Base-by-base conservation (phyloP, 2,329 filamentous ascomycete genomes). In the Sordariomycetes sp. region DNA sequence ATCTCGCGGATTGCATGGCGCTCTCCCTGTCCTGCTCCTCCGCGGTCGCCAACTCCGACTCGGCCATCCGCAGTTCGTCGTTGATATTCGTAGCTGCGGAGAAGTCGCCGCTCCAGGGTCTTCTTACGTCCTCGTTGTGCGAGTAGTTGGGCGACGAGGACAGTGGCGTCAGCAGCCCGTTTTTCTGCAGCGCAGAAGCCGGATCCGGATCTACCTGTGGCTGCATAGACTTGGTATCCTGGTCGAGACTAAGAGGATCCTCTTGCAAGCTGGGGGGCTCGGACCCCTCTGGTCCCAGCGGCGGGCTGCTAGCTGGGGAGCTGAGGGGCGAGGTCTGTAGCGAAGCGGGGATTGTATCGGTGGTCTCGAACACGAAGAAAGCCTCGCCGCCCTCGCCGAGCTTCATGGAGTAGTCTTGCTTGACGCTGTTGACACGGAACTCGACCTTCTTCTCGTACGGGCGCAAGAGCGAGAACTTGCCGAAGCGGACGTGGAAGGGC, bases 371-470 rank as follows among this genome's bases (percentile, higher is more conserved):
- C 62, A 99, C 91, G 72, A 99, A 99, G 75, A 99, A 99, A 28
- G 94, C 94, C 76, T 99, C 94, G 63, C 94, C 94, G 57, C 90
- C 94, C 70, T 99, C 94, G 52, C 94, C 94, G 22, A 99, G 81
- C 75, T 99, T 99, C 94, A 99, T 99, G 53, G 94, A 86, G 76
- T 96, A 97, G 64, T 94, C 81, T 71, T 96, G 91, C 73, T 94
- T 95, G 61, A 82, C 76, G 67, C 89, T 88, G 78, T 99, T 99
- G 79, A 99, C 92, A 65, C 82, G 83, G 75, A 99, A 99, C 74
- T 97, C 92, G 67, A 99, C 94, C 82, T 97, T 99, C 76, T 99
- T 99, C 74, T 99, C 94, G 60, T 87, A 97, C 0, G 94, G 94
- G 24, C 94, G 88, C 67, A 99, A 76, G 46, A 99, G 80, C 60